Evolutionary conservation across 306 rosid genomes (phyloP), one percentile per base, ranked within the genome.

Genomic region (Malus sylvestris): DNA sequence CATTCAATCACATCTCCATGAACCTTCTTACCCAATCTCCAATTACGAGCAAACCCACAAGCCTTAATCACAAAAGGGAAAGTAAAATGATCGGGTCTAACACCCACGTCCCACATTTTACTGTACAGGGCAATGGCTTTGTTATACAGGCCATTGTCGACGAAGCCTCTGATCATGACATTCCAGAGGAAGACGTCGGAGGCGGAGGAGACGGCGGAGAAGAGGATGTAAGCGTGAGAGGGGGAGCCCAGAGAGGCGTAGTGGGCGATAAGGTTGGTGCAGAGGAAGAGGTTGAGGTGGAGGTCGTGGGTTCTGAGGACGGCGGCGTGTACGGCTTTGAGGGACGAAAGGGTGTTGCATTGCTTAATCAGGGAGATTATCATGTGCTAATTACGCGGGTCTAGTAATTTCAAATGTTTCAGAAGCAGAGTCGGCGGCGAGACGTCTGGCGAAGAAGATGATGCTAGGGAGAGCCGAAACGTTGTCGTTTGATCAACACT

Each of bases 11-110:
- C 79, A 42, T 78, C 62, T 2, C 69, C 69, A 52, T 86, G 87
- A 71, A 86, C 76, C 75, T 38, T 32, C 16, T 61, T 49, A 40
- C 86, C 82, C 5, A 73, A 67, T 32, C 62, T 62, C 53, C 73
- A 44, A 66, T 79, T 65, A 33, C 45, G 18, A 5, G 40, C 25
- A 65, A 3, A 73, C 49, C 86, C 77, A 79, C 85, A 81, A 1
- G 85, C 86, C 86, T 86, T 86, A 10, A 82, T 38, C 62, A 80
- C 79, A 72, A 68, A 83, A 11, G 89, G 86, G 76, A 86, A 86
- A 4, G 86, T 80, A 67, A 77, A 82, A 62, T 83, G 68, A 71
- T 86, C 71, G 2, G 89, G 86, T 44, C 8, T 42, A 45, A 80
- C 57, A 29, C 74, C 79, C 32, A 64, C 27, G 59, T 67, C 76